phyloP scores from a whole-genome alignment of 768 basidiomycete species.

The Lactifluus subvellereus region DNA sequence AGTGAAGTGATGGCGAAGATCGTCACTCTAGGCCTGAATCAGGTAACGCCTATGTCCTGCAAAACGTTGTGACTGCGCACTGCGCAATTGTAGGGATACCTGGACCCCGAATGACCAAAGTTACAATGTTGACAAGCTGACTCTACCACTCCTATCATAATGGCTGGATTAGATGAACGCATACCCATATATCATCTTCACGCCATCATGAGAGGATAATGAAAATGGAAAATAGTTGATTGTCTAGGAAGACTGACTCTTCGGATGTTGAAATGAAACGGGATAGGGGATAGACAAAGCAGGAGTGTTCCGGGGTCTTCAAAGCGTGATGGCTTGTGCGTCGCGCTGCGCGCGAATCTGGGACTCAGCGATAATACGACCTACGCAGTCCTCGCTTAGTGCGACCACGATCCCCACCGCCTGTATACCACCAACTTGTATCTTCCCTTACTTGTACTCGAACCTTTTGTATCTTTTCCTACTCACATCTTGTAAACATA shows the following conservation, averaged over 20 bases:
- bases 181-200: too few species aligned
- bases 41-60: neutral
- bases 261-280: neutral
- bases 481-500: neutral
- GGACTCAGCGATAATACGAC: neutral
- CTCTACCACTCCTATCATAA: too few species aligned
- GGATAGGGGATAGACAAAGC: neutral
- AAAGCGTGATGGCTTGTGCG: neutral
- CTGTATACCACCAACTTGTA: neutral
- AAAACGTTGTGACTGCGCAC: neutral
- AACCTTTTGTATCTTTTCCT: neutral
- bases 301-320: slow-evolving; percentile 4
- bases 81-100: neutral
- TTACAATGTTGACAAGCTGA: too few species aligned
- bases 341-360: neutral
- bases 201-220: neutral
- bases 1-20: neutral
- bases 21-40: neutral
- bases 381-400: neutral
- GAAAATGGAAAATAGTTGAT: neutral
- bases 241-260: neutral
- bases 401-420: neutral
- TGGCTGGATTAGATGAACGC: too few species aligned
- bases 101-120: neutral
- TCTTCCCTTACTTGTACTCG: neutral